Base-by-base conservation (phyloP, 2,329 filamentous ascomycete species). In the Alternaria ethzedia region DNA sequence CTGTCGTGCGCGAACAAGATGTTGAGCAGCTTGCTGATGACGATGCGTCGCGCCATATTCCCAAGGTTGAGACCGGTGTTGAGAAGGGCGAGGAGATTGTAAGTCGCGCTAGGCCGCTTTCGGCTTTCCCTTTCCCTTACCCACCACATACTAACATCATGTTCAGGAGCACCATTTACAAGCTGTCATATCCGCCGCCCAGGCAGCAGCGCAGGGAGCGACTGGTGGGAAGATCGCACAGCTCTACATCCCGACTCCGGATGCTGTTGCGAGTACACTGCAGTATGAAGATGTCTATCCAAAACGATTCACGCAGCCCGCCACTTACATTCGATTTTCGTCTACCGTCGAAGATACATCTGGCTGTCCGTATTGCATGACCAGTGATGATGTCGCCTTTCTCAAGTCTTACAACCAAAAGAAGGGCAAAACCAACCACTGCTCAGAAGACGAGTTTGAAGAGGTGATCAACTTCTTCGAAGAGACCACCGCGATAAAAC, bases 11-110 rank as follows among this genome's bases (percentile, higher is more conserved):
- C 80, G 95, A 98, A 83, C 87, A 93, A 81, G 92, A 98, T 79
- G 91, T 98, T 82, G 94, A 97, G 79, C 86, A 91, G 78, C 88
- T 86, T 76, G 89, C 94, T 82, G 97, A 97, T 81, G 93, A 97
- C 83, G 88, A 90, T 70, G 88, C 92, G 75, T 90, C 95, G 79
- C 91, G 91, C 73, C 91, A 91, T 79, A 92, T 88, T 85, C 89
- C 86, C 83, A 93, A 90, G 77, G 93, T 97, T 79, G 94, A 96
- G 79, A 97, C 94, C 71, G 96, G 96, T 82, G 96, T 99, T 75
- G 96, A 99, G 83, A 94, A 97, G 80, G 92, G 90, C 70, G 96
- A 99, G 83, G 94, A 98, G 88, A 95, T 95, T 84, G 96, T 97
- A 83, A 89, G 94, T 92, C 61, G 59, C 75, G 66, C 76, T 78